Conservation (phyloP, 2,329 filamentous ascomycete genomes). For the Fusarium austroafricanum region DNA sequence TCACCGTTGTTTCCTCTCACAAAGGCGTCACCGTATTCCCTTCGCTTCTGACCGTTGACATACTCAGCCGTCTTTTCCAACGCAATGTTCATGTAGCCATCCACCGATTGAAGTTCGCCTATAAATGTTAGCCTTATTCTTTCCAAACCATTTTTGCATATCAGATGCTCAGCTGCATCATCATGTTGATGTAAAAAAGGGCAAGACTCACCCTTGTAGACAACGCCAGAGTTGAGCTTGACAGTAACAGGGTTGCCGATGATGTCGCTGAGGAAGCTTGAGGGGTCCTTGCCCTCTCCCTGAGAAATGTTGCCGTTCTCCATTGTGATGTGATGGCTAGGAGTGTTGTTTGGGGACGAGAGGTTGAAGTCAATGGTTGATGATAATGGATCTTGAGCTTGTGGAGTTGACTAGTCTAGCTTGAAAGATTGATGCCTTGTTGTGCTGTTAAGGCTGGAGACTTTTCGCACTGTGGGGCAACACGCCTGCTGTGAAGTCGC, state of each 20-base stretch:
- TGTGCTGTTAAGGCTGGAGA: constrained; percentile 39
- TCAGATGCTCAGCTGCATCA: neutral
- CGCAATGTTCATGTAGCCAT: constrained; percentile 99
- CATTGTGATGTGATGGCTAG: constrained; percentile 61
- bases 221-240: constrained; percentile 97
- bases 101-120: constrained; percentile 97
- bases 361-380: constrained; percentile 22
- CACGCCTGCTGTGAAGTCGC: constrained; percentile 14
- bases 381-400: constrained; percentile 31
- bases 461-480: constrained; percentile 41
- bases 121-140: constrained; percentile 14
- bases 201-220: constrained; percentile 83
- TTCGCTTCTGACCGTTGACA: constrained; percentile 83
- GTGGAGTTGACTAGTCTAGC: constrained; percentile 25
- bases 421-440: constrained; percentile 39
- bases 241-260: constrained; percentile 94
- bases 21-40: constrained; percentile 93
- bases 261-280: constrained; percentile 92
- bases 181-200: constrained; percentile 1
- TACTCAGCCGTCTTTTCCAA: constrained; percentile 95
- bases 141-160: neutral
- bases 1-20: constrained; percentile 95
- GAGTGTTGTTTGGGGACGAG: constrained; percentile 3
- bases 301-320: constrained; percentile 76
- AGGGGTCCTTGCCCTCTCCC: constrained; percentile 88